These are phyloP conservation scores for Hansenula anomala DNA, from an alignment of 1,139 yeast genomes.

Conservation along the genomic window DNA sequence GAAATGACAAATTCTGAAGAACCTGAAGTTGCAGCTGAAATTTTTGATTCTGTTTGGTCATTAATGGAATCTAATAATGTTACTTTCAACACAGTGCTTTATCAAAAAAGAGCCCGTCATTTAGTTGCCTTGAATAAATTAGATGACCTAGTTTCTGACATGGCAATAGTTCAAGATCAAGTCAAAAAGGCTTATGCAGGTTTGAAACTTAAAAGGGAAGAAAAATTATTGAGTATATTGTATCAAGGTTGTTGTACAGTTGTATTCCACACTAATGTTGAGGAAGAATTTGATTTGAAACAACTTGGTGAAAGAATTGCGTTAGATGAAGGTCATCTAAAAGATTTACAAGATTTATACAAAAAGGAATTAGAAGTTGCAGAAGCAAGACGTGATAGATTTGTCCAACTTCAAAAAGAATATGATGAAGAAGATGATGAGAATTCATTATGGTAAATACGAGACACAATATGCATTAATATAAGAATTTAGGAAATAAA, in stretches of 20 bases:
- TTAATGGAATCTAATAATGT: neutral
- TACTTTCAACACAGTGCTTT: neutral
- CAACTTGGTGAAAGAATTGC: neutral
- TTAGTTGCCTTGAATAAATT: neutral
- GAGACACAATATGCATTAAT: too few species aligned
- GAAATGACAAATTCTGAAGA: neutral
- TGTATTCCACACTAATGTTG: constrained; percentile 4
- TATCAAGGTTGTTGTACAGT: neutral
- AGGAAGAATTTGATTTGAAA: constrained; percentile 2
- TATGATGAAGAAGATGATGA: constrained; percentile 34
- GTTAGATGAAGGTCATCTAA: constrained; percentile 3
- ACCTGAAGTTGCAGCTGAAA: neutral
- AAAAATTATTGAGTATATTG: neutral
- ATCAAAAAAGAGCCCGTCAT: neutral
- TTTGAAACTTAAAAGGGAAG: neutral
- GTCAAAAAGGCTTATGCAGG: neutral
- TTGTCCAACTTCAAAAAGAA: constrained; percentile 18
- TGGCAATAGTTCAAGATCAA: neutral
- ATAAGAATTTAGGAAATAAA: too few species aligned
- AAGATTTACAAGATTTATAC: neutral
- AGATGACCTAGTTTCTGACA: neutral
- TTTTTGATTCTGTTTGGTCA: neutral
- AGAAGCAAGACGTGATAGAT: constrained; percentile 10
- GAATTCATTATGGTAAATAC: constrained; percentile 29
- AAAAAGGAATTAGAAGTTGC: neutral